Evolutionary conservation across 352 stramenopile genomes (phyloP).

Genomic region (Phytophthora sojae): DNA sequence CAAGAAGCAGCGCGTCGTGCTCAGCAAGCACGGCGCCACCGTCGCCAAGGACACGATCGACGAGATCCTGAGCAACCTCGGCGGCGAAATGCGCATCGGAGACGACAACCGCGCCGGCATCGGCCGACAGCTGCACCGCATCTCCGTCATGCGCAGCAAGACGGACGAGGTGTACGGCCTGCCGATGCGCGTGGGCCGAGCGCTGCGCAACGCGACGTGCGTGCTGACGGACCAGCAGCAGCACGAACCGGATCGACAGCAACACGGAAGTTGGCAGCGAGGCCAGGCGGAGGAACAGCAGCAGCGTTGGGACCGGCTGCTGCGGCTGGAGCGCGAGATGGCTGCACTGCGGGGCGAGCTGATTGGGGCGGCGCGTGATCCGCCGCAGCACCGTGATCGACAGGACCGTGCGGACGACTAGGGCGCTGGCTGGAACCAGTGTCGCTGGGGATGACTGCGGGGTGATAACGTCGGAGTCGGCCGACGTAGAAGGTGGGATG

Average conservation of each 20-base stretch:
- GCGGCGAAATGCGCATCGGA: conserved; percentile 62
- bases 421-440: not conserved
- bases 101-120: conserved; percentile 82
- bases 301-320: not conserved
- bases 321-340: conserved; percentile 2
- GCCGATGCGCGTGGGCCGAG: conserved; percentile 79
- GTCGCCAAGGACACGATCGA: conserved; percentile 60
- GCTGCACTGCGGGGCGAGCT: not conserved
- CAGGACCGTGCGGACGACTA: not conserved
- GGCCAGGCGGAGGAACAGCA: not conserved
- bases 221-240: conserved; percentile 74
- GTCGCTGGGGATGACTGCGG: not conserved
- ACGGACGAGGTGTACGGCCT: conserved; percentile 64
- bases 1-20: conserved; percentile 33
- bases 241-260: too few relatives aligned
- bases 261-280: too few relatives aligned
- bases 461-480: conserved; percentile 16
- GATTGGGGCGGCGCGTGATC: not conserved
- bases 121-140: conserved; percentile 77
- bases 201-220: conserved; percentile 62
- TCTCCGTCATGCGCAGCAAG: conserved; percentile 78
- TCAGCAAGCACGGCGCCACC: conserved; percentile 30
- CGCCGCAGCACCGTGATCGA: not conserved
- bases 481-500: conserved; percentile 31
- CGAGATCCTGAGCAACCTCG: conserved; percentile 53